These are phyloP conservation scores for Ceratocystis ficicola DNA, from an alignment of 2,329 filamentous ascomycete genomes.

Conservation along the genomic window DNA sequence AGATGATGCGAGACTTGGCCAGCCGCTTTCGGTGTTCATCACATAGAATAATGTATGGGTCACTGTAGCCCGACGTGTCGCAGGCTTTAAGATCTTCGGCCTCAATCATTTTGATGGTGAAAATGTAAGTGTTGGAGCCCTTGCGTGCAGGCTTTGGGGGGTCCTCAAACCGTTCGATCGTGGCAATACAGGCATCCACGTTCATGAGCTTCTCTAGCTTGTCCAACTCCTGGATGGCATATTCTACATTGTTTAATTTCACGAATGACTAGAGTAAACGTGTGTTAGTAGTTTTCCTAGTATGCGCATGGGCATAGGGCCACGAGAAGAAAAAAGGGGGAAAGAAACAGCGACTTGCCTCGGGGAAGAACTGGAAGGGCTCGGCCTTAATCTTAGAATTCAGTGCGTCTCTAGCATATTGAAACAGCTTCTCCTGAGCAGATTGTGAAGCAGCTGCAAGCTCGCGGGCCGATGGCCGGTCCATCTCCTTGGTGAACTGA, in stretches of 20 bases:
- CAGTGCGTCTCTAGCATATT: conserved; percentile 88
- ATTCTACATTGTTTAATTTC: conserved; percentile 96
- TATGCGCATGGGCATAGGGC: not conserved
- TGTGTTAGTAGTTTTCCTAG: conserved; percentile 27
- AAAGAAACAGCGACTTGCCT: conserved; percentile 45
- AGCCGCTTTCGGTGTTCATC: conserved; percentile 97
- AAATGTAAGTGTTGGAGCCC: conserved; percentile 79
- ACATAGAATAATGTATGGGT: conserved; percentile 91
- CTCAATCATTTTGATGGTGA: conserved; percentile 97
- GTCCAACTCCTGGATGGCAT: conserved; percentile 82
- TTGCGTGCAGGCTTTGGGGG: conserved; percentile 50
- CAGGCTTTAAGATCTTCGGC: conserved; percentile 97
- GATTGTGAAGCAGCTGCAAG: conserved; percentile 64
- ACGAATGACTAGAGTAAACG: conserved; percentile 61
- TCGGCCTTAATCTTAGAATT: conserved; percentile 84
- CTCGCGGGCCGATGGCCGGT: conserved; percentile 77
- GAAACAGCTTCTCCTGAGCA: conserved; percentile 83
- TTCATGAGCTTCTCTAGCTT: conserved; percentile 82
- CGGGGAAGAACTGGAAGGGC: conserved; percentile 90
- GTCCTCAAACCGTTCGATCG: conserved; percentile 63
- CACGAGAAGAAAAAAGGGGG: not conserved
- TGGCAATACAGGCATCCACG: conserved; percentile 75
- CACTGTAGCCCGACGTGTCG: conserved; percentile 84
- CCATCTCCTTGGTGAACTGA: conserved; percentile 83
- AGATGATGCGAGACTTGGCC: conserved; percentile 85